Evolutionary conservation across 2,329 filamentous ascomycete species (phyloP).

Genomic region (Zarea fungicola): DNA sequence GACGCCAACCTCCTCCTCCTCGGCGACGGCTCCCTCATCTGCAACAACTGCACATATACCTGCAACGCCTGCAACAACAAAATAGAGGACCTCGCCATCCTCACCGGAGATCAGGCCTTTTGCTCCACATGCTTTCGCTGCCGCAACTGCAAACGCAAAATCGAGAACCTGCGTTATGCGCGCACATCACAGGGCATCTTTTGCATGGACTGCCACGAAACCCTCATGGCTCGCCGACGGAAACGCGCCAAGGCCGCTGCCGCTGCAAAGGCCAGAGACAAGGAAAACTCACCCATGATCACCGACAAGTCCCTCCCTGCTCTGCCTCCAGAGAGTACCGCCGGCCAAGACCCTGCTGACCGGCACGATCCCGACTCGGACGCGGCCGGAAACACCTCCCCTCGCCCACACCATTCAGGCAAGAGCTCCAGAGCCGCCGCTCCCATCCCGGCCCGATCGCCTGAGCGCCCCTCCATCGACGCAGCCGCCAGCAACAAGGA

Average conservation of each 20-base stretch:
- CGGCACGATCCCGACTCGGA: conserved; percentile 58
- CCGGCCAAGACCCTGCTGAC: conserved; percentile 57
- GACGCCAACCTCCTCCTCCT: conserved; percentile 96
- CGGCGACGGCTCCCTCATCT: conserved; percentile 95
- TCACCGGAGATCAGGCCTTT: conserved; percentile 96
- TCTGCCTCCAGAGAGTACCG: conserved; percentile 69
- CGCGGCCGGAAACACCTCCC: conserved; percentile 64
- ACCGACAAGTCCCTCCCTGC: conserved; percentile 92
- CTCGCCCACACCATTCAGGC: conserved; percentile 45
- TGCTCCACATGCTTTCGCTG: conserved; percentile 96
- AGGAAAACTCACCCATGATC: conserved; percentile 61
- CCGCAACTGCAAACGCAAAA: conserved; percentile 97
- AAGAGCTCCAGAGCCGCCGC: conserved; percentile 50
- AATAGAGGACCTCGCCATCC: conserved; percentile 94
- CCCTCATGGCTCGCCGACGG: conserved; percentile 83
- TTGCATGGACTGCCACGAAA: conserved; percentile 98
- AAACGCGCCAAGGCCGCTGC: conserved; percentile 74
- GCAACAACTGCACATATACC: conserved; percentile 99
- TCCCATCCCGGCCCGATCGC: conserved; percentile 48
- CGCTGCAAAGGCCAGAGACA: conserved; percentile 54
- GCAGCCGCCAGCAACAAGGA: conserved; percentile 36
- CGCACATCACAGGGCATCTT: conserved; percentile 98
- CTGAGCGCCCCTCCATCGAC: conserved; percentile 42
- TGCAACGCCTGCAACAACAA: conserved; percentile 96
- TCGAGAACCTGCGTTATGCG: conserved; percentile 96